phyloP scores from a whole-genome alignment of 495 filamentous ascomycete genomes.

The Cercophora sp. region DNA sequence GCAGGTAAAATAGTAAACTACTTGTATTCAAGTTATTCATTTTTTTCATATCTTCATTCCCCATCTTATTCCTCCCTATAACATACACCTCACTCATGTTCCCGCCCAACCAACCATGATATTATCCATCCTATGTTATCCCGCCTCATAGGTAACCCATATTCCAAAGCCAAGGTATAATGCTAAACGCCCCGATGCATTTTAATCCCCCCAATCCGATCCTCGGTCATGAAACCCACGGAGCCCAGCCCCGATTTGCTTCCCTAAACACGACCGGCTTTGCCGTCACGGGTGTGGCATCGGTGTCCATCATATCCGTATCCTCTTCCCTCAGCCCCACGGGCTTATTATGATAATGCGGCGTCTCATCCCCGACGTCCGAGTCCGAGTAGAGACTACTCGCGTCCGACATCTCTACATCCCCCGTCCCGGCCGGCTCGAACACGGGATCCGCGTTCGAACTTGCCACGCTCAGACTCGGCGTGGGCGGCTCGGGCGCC shows the following conservation, averaged over 20 bases:
- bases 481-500: constrained; percentile 16
- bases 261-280: constrained; percentile 9
- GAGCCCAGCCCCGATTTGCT: constrained; percentile 11
- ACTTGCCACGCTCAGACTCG: constrained; percentile 19
- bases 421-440: constrained; percentile 19
- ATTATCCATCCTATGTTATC: neutral
- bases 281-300: constrained; percentile 30
- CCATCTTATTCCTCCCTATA: no score
- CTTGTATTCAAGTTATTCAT: no score
- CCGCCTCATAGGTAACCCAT: neutral
- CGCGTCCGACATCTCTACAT: constrained; percentile 44
- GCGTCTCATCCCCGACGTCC: constrained; percentile 18
- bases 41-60: no score
- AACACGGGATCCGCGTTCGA: constrained; percentile 24
- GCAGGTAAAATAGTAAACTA: no score
- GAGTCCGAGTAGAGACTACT: constrained; percentile 29
- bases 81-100: no score
- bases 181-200: neutral
- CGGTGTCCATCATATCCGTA: constrained; percentile 18
- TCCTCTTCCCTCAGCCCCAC: neutral
- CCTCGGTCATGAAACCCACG: constrained; percentile 8
- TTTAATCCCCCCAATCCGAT: neutral
- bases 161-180: no score
- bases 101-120: no score
- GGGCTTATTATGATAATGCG: no score